phyloP scores from a whole-genome alignment of 257 asterid genomes.

The Echites panduratus region DNA sequence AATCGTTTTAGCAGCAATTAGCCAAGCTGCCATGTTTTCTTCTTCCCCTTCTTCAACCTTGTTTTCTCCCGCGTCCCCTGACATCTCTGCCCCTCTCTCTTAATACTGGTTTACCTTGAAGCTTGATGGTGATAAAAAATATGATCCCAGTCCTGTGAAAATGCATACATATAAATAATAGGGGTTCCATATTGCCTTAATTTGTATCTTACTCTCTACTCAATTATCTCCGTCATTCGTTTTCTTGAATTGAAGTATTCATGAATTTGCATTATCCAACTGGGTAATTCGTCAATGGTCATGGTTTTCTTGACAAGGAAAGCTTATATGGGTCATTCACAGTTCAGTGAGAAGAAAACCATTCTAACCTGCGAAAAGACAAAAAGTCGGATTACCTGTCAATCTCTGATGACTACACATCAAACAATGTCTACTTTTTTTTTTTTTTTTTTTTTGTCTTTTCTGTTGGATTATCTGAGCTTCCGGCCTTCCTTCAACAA shows the following conservation, averaged over 20 bases:
- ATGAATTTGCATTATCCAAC: not conserved
- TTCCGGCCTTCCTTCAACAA: not conserved
- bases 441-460: not conserved
- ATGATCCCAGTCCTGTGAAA: not conserved
- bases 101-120: not conserved
- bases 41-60: constrained; percentile 35
- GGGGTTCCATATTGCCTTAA: not conserved
- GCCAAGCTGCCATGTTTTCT: constrained; percentile 98
- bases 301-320: not conserved
- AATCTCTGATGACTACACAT: not conserved
- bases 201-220: not conserved
- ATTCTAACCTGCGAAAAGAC: not conserved
- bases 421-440: not conserved
- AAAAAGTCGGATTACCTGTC: not conserved
- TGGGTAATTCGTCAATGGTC: not conserved
- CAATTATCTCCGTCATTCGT: not conserved
- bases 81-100: not conserved
- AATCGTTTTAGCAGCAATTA: constrained; percentile 65
- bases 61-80: constrained; percentile 51
- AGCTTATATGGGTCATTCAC: not conserved
- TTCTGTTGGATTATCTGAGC: not conserved
- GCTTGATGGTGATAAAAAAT: not conserved
- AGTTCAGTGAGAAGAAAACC: not conserved
- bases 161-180: not conserved
- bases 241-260: not conserved